These are phyloP conservation scores for Nosema granulosis DNA, from an alignment of 371 early-diverging fungal species.

Conservation along the genomic window DNA sequence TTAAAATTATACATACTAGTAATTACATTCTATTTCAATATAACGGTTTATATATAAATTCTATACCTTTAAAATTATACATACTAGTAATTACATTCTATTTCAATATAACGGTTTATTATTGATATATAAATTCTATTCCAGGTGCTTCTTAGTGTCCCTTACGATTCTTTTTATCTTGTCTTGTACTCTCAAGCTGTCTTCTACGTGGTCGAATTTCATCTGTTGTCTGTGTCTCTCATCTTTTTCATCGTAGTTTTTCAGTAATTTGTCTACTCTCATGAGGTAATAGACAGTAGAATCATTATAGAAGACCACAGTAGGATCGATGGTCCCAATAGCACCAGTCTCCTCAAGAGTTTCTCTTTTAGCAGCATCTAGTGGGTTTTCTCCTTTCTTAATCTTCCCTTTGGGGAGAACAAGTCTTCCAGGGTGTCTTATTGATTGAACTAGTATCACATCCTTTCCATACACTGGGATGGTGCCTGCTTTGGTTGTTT, in stretches of 20 bases:
- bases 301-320: neutral
- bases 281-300: neutral
- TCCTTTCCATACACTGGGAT: neutral
- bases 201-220: constrained; percentile 2
- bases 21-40: too few species aligned
- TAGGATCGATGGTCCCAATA: constrained; percentile 35
- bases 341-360: constrained; percentile 62
- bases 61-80: too few species aligned
- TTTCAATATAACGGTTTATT: too few species aligned
- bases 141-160: neutral
- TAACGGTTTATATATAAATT: too few species aligned
- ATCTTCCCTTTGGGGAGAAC: constrained; percentile 64
- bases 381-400: constrained; percentile 47
- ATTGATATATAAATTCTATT: too few species aligned
- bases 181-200: neutral
- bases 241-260: constrained; percentile 12
- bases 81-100: too few species aligned
- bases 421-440: constrained; percentile 29
- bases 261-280: constrained; percentile 1
- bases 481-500: constrained; percentile 3
- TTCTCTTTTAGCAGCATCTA: constrained; percentile 62
- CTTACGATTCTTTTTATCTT: neutral
- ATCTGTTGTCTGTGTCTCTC: neutral
- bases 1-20: too few species aligned
- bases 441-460: constrained; percentile 33